These are phyloP conservation scores for Xylaria polymorpha DNA, from an alignment of 2,329 filamentous ascomycete species.

Conservation along the genomic window DNA sequence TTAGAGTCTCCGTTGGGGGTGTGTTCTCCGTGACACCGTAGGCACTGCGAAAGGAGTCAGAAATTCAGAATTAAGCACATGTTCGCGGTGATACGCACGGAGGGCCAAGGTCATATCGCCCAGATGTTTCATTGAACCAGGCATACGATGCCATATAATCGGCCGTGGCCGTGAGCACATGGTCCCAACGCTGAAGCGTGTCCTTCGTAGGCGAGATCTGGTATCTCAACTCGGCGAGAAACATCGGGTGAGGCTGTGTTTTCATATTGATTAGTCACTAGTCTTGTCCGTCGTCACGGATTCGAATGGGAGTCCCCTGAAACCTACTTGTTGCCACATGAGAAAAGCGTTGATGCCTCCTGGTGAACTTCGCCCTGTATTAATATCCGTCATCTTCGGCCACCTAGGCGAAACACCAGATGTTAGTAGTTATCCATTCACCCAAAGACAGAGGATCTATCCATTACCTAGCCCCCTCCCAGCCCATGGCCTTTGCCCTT, in stretches of 20 bases:
- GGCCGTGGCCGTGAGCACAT: constrained; percentile 45
- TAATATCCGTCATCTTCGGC: constrained; percentile 63
- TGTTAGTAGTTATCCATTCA: neutral
- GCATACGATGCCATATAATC: constrained; percentile 51
- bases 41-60: constrained; percentile 46
- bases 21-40: constrained; percentile 65
- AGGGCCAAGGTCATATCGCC: constrained; percentile 57
- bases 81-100: constrained; percentile 46
- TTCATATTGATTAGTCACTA: neutral
- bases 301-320: neutral
- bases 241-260: constrained; percentile 58
- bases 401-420: constrained; percentile 43
- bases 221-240: constrained; percentile 48
- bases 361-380: constrained; percentile 58
- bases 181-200: constrained; percentile 47
- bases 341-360: constrained; percentile 63
- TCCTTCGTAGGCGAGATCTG: constrained; percentile 44
- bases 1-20: constrained; percentile 58
- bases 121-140: constrained; percentile 49
- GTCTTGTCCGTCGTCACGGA: neutral
- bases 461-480: constrained; percentile 48
- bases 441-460: neutral
- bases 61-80: neutral
- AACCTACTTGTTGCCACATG: constrained; percentile 59
- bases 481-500: constrained; percentile 51